Conservation (phyloP, 176 grass and related monocot species). For the Oryza nivara region DNA sequence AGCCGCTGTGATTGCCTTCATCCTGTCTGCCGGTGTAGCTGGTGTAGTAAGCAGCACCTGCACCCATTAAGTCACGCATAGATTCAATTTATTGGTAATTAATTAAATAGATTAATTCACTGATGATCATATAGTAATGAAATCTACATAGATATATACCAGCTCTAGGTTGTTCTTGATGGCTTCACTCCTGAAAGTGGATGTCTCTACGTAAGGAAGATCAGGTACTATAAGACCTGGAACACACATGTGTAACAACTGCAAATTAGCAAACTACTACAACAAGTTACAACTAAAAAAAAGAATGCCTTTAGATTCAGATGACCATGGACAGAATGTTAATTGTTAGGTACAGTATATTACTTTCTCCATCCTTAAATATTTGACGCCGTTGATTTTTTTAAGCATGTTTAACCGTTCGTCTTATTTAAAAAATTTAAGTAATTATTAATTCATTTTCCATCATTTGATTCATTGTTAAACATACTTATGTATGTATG, state of each 20-base stretch:
- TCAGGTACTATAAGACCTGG: slow-evolving; percentile 84
- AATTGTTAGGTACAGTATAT: background rate
- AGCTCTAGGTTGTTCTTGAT: slow-evolving; percentile 74
- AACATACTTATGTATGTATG: too few species aligned
- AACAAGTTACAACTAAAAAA: background rate
- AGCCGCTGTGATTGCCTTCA: slow-evolving; percentile 64
- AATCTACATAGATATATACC: slow-evolving; percentile 34
- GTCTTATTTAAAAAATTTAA: too few species aligned
- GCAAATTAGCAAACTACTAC: background rate
- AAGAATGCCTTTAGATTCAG: background rate
- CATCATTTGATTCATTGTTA: too few species aligned
- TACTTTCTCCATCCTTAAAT: too few species aligned
- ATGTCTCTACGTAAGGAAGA: slow-evolving; percentile 56
- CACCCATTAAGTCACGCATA: background rate
- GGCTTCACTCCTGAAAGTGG: slow-evolving; percentile 53
- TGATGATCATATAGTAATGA: background rate
- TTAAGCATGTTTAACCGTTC: too few species aligned
- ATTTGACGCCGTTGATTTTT: too few species aligned
- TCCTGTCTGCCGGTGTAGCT: slow-evolving; percentile 72
- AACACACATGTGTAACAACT: background rate
- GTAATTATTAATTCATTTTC: too few species aligned
- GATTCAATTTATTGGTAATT: background rate
- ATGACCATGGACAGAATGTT: background rate
- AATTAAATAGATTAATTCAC: background rate
- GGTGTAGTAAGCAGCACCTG: slow-evolving; percentile 83